phyloP scores from a whole-genome alignment of 2,329 filamentous ascomycete species.

The Claviceps maximensis region DNA sequence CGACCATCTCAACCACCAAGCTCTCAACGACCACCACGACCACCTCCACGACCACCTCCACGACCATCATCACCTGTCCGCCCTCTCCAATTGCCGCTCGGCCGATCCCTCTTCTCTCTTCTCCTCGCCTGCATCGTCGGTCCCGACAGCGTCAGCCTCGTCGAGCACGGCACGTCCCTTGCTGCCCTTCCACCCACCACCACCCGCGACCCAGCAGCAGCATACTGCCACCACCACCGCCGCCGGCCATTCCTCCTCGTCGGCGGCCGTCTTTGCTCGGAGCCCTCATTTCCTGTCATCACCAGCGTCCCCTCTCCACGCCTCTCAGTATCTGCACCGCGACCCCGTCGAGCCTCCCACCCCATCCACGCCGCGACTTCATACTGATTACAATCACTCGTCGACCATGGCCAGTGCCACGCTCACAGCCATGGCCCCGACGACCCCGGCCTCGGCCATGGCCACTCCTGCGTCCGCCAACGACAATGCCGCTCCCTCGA shows the following conservation, averaged over 20 bases:
- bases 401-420: conserved; percentile 11
- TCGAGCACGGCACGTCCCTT: conserved; percentile 13
- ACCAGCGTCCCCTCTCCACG: conserved; percentile 19
- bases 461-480: conserved; percentile 14
- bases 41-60: conserved; percentile 7
- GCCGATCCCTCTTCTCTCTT: conserved; percentile 15
- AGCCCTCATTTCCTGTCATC: conserved; percentile 15
- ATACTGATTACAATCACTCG: conserved; percentile 10
- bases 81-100: conserved; percentile 16
- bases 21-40: conserved; percentile 9
- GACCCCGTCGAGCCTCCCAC: conserved; percentile 11
- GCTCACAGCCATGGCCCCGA: conserved; percentile 4
- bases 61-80: conserved; percentile 3
- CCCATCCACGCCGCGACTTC: conserved; percentile 9
- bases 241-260: conserved; percentile 18
- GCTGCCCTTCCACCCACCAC: conserved; percentile 16
- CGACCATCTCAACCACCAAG: conserved; percentile 10
- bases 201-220: conserved; percentile 12
- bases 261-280: conserved; percentile 19
- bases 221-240: not conserved
- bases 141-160: conserved; percentile 14
- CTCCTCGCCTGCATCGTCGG: conserved; percentile 8
- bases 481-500: conserved; percentile 18
- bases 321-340: conserved; percentile 9
- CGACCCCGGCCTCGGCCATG: conserved; percentile 1